A percentile compares a stretch with the other conserved stretches of the same genome.
These are phyloP conservation scores for Exophiala dermatitidis DNA, from an alignment of 2,329 filamentous ascomycete species.

Conservation along the genomic window DNA sequence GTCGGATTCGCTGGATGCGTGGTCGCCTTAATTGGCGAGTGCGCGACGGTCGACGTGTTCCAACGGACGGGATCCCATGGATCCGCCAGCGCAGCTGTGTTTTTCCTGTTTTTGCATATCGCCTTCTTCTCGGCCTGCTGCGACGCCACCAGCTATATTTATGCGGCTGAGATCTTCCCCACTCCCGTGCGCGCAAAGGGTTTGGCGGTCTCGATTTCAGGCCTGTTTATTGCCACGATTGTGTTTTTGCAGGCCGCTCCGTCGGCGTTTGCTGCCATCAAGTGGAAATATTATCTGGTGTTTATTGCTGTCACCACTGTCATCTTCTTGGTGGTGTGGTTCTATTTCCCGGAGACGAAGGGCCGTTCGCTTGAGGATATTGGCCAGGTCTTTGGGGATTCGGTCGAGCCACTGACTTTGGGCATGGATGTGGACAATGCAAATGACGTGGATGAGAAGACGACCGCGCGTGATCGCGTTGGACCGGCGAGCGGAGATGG, in stretches of 20 bases:
- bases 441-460: neutral
- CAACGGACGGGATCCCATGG: conserved; percentile 39
- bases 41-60: conserved; percentile 43
- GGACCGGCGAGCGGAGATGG: neutral
- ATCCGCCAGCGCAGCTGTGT: conserved; percentile 57
- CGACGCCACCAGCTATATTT: conserved; percentile 58
- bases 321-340: conserved; percentile 60
- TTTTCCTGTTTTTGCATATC: conserved; percentile 53
- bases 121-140: conserved; percentile 1
- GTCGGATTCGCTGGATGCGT: conserved; percentile 32
- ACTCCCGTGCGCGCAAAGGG: conserved; percentile 64
- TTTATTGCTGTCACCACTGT: conserved; percentile 35
- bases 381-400: neutral
- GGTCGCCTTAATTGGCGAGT: conserved; percentile 30
- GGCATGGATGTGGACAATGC: neutral
- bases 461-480: too few relatives aligned
- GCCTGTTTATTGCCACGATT: conserved; percentile 13
- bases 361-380: neutral
- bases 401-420: neutral
- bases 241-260: conserved; percentile 14
- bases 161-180: conserved; percentile 67
- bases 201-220: conserved; percentile 13
- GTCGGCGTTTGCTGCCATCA: conserved; percentile 30
- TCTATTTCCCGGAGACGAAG: conserved; percentile 60
- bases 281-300: conserved; percentile 31